Base-by-base conservation (phyloP, 78 protist species). In the Isochrysis galbana region DNA sequence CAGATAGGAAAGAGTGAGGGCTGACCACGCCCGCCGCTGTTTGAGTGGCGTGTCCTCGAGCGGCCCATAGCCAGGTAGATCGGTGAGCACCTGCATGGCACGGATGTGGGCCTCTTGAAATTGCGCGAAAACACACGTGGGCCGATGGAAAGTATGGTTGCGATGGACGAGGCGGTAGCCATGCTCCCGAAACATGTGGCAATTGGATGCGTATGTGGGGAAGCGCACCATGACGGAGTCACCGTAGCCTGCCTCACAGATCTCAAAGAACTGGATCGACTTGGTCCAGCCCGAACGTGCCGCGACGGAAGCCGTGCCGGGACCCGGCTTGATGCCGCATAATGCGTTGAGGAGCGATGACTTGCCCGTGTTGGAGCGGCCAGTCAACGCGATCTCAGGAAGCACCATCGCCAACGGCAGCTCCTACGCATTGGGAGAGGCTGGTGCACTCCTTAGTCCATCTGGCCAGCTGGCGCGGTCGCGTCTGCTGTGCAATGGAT, bases 271-370 rank as follows among this genome's bases (percentile, higher is more conserved):
- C 34, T 4, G 23, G 11, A 72, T 4, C 11, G 11, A 32, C 44
- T 17, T 14, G 14, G 83, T 72, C 83, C 83, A 72, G 46, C 83
- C 83, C 34, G 83, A 17, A 2, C 83, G 83, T 29, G 46, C 25
- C 32, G 46, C n/a, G 44, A 72, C 83, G 83, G 83, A 11, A 17
- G 83, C 83, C 25, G 36, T 21, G 83, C 83, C 83, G 19, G 2
- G 34, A 44, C 46, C 44, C 44, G 83, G 0, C 34, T 25, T 11
- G 19, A 32, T 1, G 46, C 46, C 39, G 83, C 14, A 0, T 17
- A 72, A 14, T 25, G 83, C 83, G 83, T 72, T 72, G 44, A 72
- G 83, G 19, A 72, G 83, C 41, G 83, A 72, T 44, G 83, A 72
- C 45, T 72, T 72, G 46, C 83, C 83, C 25, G 44, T 1, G 83